Conservation (phyloP, 371 early-diverging fungal species). For the Zychaea mexicana region DNA sequence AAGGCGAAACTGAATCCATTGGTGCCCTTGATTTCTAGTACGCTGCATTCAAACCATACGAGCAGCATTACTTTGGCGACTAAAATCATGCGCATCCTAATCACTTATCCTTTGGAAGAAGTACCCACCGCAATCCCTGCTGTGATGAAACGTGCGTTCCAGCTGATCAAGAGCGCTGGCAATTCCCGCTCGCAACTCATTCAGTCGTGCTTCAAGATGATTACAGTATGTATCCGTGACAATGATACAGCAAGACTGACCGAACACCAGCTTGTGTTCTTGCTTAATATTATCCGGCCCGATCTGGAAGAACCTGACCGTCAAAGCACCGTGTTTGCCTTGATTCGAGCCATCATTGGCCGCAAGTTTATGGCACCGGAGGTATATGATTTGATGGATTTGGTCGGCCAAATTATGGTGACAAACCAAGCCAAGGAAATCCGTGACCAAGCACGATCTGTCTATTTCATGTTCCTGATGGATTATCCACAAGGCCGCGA, state of each 20-base stretch:
- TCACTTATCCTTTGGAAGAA: conserved; percentile 71
- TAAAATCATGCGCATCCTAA: conserved; percentile 69
- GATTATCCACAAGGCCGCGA: conserved; percentile 91
- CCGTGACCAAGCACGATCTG: conserved; percentile 81
- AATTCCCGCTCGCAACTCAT: conserved; percentile 72
- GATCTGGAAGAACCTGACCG: conserved; percentile 89
- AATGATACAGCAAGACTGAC: conserved; percentile 59
- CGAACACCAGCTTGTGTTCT: conserved; percentile 76
- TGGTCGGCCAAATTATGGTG: conserved; percentile 78
- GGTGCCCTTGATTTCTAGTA: conserved; percentile 79
- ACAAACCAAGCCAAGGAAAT: conserved; percentile 81
- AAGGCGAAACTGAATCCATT: conserved; percentile 76
- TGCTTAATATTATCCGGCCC: conserved; percentile 81
- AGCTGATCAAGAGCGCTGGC: conserved; percentile 66
- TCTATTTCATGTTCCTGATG: conserved; percentile 86
- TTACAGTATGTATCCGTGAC: conserved; percentile 78
- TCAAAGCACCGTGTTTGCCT: conserved; percentile 81
- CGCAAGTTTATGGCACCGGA: conserved; percentile 85
- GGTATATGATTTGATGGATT: conserved; percentile 91
- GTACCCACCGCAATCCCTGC: conserved; percentile 67
- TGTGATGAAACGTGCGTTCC: conserved; percentile 77
- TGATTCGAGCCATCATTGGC: conserved; percentile 85
- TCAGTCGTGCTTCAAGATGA: conserved; percentile 80
- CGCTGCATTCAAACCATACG: conserved; percentile 79
- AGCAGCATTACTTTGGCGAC: conserved; percentile 69